Evolutionary conservation across 139 green algal genomes (phyloP).

Genomic region (Tetradesmus lagerheimii): DNA sequence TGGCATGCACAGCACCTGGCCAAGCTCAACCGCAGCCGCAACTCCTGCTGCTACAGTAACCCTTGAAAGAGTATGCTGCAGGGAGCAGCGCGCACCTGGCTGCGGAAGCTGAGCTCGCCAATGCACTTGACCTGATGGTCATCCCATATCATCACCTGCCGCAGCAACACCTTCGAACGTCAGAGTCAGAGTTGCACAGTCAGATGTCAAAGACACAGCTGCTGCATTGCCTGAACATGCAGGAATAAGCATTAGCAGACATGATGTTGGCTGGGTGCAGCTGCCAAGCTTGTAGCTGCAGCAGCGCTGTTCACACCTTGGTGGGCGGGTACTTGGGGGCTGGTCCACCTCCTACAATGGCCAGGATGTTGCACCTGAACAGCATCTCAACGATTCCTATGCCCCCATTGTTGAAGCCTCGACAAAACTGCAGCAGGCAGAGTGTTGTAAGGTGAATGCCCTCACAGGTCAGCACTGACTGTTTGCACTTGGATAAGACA

Average conservation of each 20-base stretch:
- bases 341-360: conserved; percentile 91
- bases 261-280: not conserved
- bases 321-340: conserved; percentile 85
- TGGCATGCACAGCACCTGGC: not conserved
- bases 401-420: conserved; percentile 82
- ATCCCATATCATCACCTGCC: conserved; percentile 98
- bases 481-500: not conserved
- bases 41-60: not conserved
- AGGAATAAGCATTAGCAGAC: not conserved
- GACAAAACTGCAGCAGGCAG: conserved; percentile 79
- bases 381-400: conserved; percentile 96
- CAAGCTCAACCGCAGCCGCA: not conserved
- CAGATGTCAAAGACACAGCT: too few species aligned
- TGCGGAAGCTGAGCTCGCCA: conserved; percentile 95
- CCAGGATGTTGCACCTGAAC: conserved; percentile 97
- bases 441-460: not conserved
- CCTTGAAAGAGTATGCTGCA: not conserved
- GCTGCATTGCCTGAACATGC: too few species aligned
- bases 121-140: conserved; percentile 95
- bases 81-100: conserved; percentile 68
- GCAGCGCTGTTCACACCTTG: conserved; percentile 76
- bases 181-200: too few species aligned
- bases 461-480: not conserved
- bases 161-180: not conserved
- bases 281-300: not conserved